Base-by-base conservation (phyloP, 495 filamentous ascomycete genomes). In the Penicillium bialowiezense region DNA sequence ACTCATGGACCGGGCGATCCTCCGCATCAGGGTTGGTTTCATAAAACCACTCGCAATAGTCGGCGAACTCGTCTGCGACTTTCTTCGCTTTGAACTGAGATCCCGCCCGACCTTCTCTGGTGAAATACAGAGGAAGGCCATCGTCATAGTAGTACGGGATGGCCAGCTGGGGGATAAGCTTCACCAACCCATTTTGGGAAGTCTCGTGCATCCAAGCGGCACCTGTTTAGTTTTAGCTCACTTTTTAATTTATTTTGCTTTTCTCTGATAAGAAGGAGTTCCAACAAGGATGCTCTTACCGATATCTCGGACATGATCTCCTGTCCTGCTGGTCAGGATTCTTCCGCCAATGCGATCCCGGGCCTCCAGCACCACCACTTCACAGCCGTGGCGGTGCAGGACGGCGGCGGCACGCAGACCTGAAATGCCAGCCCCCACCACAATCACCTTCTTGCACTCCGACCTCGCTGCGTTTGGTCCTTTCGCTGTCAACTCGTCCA, bases 141-240 rank as follows among this genome's bases (percentile, higher is more conserved):
- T 61, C 58, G 29, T 61, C 58, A 37, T 61, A 61, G 33, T 61
- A 61, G 28, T 61, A 61, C 3, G 53, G 52, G 18, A 61, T 61
- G 14, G 40, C 33, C 18, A 61, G 44, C 12, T 45, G 35, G 5
- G 50, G 54, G 41, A 61, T 61, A 12, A 61, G 54, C 20, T 58
- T 61, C 40, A 61, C 58, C 31, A 61, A 34, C n/a, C 24, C 33
- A 26, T 61, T 61, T 51, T 61, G 58, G 39, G 58, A 61, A 17
- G 58, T 61, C 46, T 61, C 58, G 41, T 61, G 58, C 58, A 61
- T 61, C 58, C 58, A 61, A 24, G 58, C 58, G 7, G 58, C 58
- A 28, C 58, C 58, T 61, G 12, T 24, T 17, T 12, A 21, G 8
- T 7, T 26, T 26, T 14, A 24, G 14, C 32, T 13, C 18, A 15